phyloP scores from a whole-genome alignment of 108 stramenopile genomes.

The Heterococcus sp. region DNA sequence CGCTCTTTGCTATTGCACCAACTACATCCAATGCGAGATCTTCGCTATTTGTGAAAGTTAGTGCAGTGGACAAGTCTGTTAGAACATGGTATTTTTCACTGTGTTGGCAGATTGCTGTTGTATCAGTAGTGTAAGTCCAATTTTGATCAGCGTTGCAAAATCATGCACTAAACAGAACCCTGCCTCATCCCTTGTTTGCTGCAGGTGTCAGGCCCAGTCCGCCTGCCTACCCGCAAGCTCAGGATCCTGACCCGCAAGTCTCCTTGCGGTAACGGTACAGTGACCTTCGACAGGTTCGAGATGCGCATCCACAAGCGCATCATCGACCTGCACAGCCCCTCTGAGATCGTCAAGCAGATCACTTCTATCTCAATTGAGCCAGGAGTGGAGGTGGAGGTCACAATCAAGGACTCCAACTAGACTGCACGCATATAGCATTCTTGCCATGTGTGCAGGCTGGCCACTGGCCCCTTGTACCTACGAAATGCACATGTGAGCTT shows the following conservation, averaged over 20 bases:
- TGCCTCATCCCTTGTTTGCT: neutral
- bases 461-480: no score
- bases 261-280: constrained; percentile 98
- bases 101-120: no score
- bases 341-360: constrained; percentile 95
- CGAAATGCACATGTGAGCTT: no score
- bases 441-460: no score
- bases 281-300: constrained; percentile 98
- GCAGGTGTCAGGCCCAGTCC: constrained; percentile 87
- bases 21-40: no score
- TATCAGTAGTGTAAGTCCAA: no score
- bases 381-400: constrained; percentile 95
- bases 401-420: constrained; percentile 15
- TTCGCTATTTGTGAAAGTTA: no score
- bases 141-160: no score
- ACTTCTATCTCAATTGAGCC: constrained; percentile 97
- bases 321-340: constrained; percentile 92
- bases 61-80: no score
- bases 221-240: constrained; percentile 96
- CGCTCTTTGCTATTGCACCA: no score
- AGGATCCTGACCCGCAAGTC: constrained; percentile 97
- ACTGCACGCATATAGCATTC: neutral
- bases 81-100: no score
- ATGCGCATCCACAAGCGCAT: constrained; percentile 99
- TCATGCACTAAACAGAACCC: no score